Percentiles rank a stretch among this genome's conserved stretches.
These are phyloP conservation scores for Rosa rugosa DNA, from an alignment of 306 rosid species.

Conservation along the genomic window DNA sequence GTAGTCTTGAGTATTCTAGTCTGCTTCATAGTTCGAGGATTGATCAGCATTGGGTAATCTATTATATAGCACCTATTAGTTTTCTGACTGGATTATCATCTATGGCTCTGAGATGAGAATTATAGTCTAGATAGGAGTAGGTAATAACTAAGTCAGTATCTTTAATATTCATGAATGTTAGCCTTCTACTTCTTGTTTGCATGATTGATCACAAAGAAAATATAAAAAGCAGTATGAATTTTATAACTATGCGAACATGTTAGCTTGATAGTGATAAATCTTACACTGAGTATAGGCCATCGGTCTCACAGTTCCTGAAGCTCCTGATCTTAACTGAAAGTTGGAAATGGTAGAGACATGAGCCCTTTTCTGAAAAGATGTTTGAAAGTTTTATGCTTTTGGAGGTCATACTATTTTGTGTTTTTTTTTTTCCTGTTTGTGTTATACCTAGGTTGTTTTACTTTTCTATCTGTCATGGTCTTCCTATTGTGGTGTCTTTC, in stretches of 20 bases:
- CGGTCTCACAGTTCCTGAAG: not conserved
- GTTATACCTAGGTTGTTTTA: not conserved
- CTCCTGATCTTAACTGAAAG: not conserved
- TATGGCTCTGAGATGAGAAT: not conserved
- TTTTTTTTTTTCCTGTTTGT: not conserved
- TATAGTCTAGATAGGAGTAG: not conserved
- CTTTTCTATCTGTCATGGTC: not conserved
- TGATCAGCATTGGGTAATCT: not conserved
- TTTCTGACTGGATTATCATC: not conserved
- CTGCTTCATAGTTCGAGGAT: constrained; percentile 5
- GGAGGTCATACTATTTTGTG: not conserved
- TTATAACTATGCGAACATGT: not conserved
- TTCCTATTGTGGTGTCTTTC: not conserved
- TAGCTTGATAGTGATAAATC: not conserved
- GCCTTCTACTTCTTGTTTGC: not conserved
- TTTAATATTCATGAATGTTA: not conserved
- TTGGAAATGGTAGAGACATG: not conserved
- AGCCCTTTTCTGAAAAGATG: not conserved
- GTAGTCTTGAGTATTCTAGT: not conserved
- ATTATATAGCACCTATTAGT: not conserved
- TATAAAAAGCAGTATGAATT: not conserved
- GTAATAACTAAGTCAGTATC: not conserved
- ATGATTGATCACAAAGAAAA: not conserved
- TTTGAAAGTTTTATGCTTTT: not conserved
- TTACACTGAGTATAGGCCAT: not conserved